Percentiles rank a stretch among this genome's conserved stretches.
Evolutionary conservation across 176 grass and related monocot genomes (phyloP).

Genomic region (Cocos nucifera): DNA sequence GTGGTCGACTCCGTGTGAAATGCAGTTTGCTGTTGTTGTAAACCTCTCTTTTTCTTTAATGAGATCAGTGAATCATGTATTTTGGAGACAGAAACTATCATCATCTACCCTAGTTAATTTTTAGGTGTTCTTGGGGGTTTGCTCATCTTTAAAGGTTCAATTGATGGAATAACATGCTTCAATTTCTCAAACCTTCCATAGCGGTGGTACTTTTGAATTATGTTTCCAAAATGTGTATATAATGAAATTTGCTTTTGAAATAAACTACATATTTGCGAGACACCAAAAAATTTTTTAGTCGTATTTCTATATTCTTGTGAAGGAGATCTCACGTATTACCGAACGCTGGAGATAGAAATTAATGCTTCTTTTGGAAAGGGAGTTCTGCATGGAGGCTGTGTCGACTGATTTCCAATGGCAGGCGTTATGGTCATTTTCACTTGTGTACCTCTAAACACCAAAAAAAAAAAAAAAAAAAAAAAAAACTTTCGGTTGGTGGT

Average conservation of each 20-base stretch:
- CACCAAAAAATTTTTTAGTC: too few species aligned
- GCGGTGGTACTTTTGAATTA: not conserved
- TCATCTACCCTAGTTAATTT: not conserved
- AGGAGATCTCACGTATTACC: too few species aligned
- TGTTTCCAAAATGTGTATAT: constrained; percentile 1
- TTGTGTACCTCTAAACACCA: too few species aligned
- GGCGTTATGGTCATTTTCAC: too few species aligned
- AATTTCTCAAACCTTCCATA: not conserved
- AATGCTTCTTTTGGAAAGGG: too few species aligned
- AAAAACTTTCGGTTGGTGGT: too few species aligned
- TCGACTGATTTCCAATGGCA: too few species aligned
- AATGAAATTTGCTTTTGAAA: constrained; percentile 10
- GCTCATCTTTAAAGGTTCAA: too few species aligned
- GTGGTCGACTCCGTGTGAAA: constrained; percentile 71
- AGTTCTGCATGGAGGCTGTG: too few species aligned
- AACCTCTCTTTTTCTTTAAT: not conserved
- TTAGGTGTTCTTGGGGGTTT: not conserved
- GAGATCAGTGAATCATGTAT: not conserved
- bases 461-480: too few species aligned
- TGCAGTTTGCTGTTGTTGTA: not conserved
- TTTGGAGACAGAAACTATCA: not conserved
- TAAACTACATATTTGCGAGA: not conserved
- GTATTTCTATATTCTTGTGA: too few species aligned
- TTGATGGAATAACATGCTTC: not conserved
- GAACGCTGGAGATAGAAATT: too few species aligned